A percentile compares a stretch with the other conserved stretches of the same genome.
Conservation (phyloP, 2,329 filamentous ascomycete genomes). For the Clarireedia sp. region DNA sequence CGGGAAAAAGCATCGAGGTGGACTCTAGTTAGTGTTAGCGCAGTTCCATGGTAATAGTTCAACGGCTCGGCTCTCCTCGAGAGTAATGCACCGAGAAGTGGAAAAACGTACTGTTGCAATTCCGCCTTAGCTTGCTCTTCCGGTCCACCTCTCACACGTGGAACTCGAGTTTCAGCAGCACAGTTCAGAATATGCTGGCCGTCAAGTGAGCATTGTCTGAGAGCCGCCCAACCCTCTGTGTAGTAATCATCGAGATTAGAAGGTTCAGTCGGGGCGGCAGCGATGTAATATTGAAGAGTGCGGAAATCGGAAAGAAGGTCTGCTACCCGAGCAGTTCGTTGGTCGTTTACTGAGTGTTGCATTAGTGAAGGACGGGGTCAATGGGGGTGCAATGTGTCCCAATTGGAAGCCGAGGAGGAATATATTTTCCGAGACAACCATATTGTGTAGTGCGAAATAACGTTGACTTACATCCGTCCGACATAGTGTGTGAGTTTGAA, state of each 20-base stretch:
- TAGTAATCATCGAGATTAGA: slow-evolving; percentile 50
- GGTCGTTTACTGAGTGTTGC: slow-evolving; percentile 46
- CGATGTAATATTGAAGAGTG: slow-evolving; percentile 54
- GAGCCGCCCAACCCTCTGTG: slow-evolving; percentile 53
- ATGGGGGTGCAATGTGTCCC: neutral
- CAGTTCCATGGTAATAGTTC: neutral
- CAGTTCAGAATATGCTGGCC: slow-evolving; percentile 58
- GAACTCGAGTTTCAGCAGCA: slow-evolving; percentile 53
- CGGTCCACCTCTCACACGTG: slow-evolving; percentile 43
- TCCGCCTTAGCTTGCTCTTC: slow-evolving; percentile 55
- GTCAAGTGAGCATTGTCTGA: slow-evolving; percentile 55
- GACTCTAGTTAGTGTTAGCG: slow-evolving; percentile 34
- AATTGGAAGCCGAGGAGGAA: slow-evolving; percentile 3
- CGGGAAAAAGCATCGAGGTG: slow-evolving; percentile 52
- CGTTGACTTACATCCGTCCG: slow-evolving; percentile 28
- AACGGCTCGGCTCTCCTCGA: slow-evolving; percentile 4
- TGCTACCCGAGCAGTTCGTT: slow-evolving; percentile 50
- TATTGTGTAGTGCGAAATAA: slow-evolving; percentile 7
- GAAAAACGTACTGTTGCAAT: slow-evolving; percentile 47
- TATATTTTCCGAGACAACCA: neutral
- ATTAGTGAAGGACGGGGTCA: neutral
- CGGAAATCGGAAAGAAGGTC: slow-evolving; percentile 55
- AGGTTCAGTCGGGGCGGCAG: slow-evolving; percentile 47
- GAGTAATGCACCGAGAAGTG: too few relatives aligned
- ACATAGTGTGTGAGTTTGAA: slow-evolving; percentile 21